Base-by-base conservation (phyloP, 2,329 filamentous ascomycete genomes). In the Calonectria henricotiae region DNA sequence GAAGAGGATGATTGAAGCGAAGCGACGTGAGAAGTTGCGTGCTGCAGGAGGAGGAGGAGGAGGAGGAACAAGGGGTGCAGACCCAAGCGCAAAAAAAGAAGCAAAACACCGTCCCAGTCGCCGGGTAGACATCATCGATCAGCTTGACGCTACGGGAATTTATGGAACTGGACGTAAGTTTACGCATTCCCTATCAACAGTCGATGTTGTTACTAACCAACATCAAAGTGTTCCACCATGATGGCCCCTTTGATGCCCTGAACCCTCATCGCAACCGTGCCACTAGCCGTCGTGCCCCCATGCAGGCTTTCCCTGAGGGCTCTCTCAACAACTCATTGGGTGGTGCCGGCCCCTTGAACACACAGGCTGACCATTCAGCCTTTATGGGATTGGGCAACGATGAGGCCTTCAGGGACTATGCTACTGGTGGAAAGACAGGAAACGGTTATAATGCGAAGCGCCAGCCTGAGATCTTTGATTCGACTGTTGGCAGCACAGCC, bases 241-340 rank as follows among this genome's bases (percentile, higher is more conserved):
- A 98, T 79, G 96, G 96, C 0, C 96, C 96, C 5, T 99, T 98
- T 78, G 96, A 99, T 82, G 96, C 96, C 23, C 94, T 96, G 81
- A 97, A 98, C 82, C 95, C 96, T 5, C 93, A 97, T 81, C 94
- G 96, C 74, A 99, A 98, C 82, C 91, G 94, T 68, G 93, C 93
- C 79, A 94, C 92, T 77, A 91, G 92, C 78, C 90, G 92, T 70
- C 91, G 93, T 65, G 95, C 96, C 7, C 96, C 96, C 0, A 98
- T 99, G 94, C 92, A 97, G 81, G 96, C 96, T 2, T 99, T 98
- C 83, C 94, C 96, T 25, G 94, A 94, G 78, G 94, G 93, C 77
- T 98, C 95, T 1, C 89, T 93, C 71, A 99, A 99, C 86, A 98
- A 98, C 86, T 92, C 92, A 1, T 85, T 99, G 13, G 96, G 96